phyloP scores from a whole-genome alignment of 1,284 basidiomycete genomes.

The Fomitopsis palustris region DNA sequence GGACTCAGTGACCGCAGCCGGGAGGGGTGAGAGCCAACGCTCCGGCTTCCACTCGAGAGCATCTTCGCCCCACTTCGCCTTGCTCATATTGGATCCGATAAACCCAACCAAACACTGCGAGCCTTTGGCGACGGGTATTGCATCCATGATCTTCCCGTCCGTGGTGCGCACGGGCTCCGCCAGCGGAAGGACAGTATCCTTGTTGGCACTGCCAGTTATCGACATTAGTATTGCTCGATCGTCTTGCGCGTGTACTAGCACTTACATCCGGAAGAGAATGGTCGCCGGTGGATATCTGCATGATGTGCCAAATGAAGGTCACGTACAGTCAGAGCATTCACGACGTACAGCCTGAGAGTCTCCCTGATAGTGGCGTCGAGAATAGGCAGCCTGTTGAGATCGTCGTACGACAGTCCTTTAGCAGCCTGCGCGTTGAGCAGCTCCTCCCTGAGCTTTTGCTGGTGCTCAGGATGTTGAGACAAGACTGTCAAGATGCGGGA shows the following conservation, averaged over 20 bases:
- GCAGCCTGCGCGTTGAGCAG: neutral
- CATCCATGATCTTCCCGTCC: slow-evolving; percentile 32
- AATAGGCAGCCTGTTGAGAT: slow-evolving; percentile 12
- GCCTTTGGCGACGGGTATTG: slow-evolving; percentile 41
- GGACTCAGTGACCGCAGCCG: slow-evolving; percentile 12
- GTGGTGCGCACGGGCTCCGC: slow-evolving; percentile 18
- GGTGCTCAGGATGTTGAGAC: slow-evolving; percentile 3
- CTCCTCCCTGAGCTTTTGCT: slow-evolving; percentile 7
- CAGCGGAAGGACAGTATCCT: slow-evolving; percentile 20
- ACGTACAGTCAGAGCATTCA: neutral
- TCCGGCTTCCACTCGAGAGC: slow-evolving; percentile 44
- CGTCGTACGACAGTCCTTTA: slow-evolving; percentile 12
- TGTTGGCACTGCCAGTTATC: slow-evolving; percentile 15
- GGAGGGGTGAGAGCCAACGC: slow-evolving; percentile 24
- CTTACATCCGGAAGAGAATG: neutral
- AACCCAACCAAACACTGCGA: slow-evolving; percentile 46
- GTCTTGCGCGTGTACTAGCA: neutral
- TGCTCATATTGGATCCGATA: slow-evolving; percentile 39
- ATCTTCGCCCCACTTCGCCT: slow-evolving; percentile 54
- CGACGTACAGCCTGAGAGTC: slow-evolving; percentile 17
- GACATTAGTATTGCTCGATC: slow-evolving; percentile 10
- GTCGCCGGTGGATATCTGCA: neutral
- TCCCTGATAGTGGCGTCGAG: slow-evolving; percentile 16
- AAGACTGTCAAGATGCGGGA: slow-evolving; percentile 1
- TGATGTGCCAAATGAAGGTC: neutral